Base-by-base conservation (phyloP, 768 basidiomycete species). In the Boletales sp. region DNA sequence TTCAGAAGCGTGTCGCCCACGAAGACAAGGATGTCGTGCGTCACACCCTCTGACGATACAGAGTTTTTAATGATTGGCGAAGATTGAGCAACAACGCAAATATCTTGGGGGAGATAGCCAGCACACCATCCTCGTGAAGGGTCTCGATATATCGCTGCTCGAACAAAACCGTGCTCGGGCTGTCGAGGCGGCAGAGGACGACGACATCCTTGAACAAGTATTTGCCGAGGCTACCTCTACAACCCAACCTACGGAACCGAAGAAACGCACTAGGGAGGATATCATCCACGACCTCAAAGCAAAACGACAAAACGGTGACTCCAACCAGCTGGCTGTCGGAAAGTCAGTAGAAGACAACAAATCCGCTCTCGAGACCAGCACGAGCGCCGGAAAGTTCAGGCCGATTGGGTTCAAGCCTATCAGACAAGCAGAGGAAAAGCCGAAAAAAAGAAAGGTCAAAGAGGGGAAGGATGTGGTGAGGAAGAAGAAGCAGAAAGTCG, bases 61-160 rank as follows among this genome's bases (percentile, higher is more conserved):
- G 18, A 2, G 18, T 31, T 29, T 40, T 46, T 11, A 37, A 46
- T 40, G 45, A 52, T 19, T 21, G 12, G n/a, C 43, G 11, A 37
- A 90, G 86, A 72, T 90, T 15, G 88, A 90, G 47, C 77, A 82
- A 47, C 80, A 90, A 61, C 76, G 92, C 32, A 76, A 74, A 49
- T 90, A 88, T 64, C 79, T 93, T 6, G 91, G 91, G 15, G 90
- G 91, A 34, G 90, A 95, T 64, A 81, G 83, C 37, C 78, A 87
- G 50, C 92, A 94, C 64, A 84, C 90, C 11, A 79, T 94, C 49
- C 80, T 94, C 11, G 90, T 94, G 37, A 95, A 93, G 62, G 91
- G 91, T 24, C 82, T 97, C 40, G 94, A 97, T 63, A 77, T 86
- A 56, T 86, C 90, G 0, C 78, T 97, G 8, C 74, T 97, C 14